Base-by-base conservation (phyloP, 1,284 basidiomycete species). In the Papiliotrema laurentii region DNA sequence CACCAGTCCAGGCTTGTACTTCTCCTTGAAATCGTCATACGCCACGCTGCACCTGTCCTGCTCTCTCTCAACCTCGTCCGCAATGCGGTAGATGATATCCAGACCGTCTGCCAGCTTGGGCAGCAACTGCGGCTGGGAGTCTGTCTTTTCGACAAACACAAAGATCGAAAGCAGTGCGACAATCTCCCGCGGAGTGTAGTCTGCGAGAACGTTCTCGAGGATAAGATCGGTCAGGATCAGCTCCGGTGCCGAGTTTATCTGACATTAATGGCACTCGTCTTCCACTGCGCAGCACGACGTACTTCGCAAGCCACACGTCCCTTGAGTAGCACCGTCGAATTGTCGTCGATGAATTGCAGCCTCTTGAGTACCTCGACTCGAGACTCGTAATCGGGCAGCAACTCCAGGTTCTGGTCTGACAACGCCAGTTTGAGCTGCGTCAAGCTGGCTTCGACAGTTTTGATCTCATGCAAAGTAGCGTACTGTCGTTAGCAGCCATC, bases 261-360 rank as follows among this genome's bases (percentile, higher is more conserved):
- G 54, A 38, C 18, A 31, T 44, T 14, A 43, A 46, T 30, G 25
- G 19, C 14, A 37, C 19, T 2, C 11, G 10, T 18, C 11, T 19
- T 7, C 26, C 19, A 35, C 18, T 31, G 19, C 22, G 26, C 6
- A 19, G 30, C 10, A 11, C 28, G 3, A 62, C 66, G 45, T 51
- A 89, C 90, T 78, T 98, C 96, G 77, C 96, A 98, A 19, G 96
- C 96, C 10, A 98, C 96, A 40, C 96, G 83, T 11, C 96, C 96
- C 69, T 99, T 99, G 52, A 98, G 80, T 22, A 92, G 80, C 1
- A 99, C 93, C 0, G 92, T 97, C 27, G 88, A 86, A 60, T 94
- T 89, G 41, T 91, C 87, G 68, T 96, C 87, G 60, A 97, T 89
- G 69, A 96, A 94, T 55, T 87, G 84, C 22, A 99, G 80, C 46